Evolutionary conservation across 2,329 filamentous ascomycete species (phyloP), one percentile per base, ranked within the genome.

Genomic region (Pyrenochaeta sp.): DNA sequence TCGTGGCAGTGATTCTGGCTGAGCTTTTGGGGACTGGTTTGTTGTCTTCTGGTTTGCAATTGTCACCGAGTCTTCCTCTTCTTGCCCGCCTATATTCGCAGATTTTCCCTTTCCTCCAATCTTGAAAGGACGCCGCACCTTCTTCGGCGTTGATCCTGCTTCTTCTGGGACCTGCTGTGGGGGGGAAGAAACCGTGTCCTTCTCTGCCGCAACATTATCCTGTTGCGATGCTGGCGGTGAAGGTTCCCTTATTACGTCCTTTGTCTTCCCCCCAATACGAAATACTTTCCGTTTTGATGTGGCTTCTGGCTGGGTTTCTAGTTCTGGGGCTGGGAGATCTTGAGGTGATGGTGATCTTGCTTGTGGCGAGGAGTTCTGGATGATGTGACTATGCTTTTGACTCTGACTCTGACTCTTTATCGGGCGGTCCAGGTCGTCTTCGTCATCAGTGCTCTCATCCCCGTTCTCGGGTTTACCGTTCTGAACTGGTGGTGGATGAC

Each of bases 381-480:
- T 8, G 0, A 22, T 20, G 7, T 20, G 43, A 11, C 9, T 24
- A n/a, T n/a, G n/a, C n/a, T n/a, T n/a, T 18, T 36, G 47, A 7
- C 9, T 44, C 19, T 58, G 55, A 15, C 46, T 56, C 19, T 55
- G 51, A 21, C 38, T 55, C 17, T 42, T 62, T 2, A 48, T 34
- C 8, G 63, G 64, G 6, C 57, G 65, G 52, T 74, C 72, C 8
- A 75, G 61, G 36, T 76, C 72, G 4, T 72, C 69, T 17, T 74
- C 72, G 32, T 70, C 72, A 4, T 68, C 66, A 13, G 68, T 71
- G 7, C 47, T 42, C 6, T 48, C 55, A 17, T 47, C 53, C 11
- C 53, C 54, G 14, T 43, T 53, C 3, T 19, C 30, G 20, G 29
- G 38, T 18, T 21, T 32, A 7, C 35, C 29, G 3, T 35, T 35